Percentiles rank a stretch among this genome's conserved stretches.
Evolutionary conservation across 1,284 basidiomycete genomes (phyloP).

Genomic region (Peniophora sp.): DNA sequence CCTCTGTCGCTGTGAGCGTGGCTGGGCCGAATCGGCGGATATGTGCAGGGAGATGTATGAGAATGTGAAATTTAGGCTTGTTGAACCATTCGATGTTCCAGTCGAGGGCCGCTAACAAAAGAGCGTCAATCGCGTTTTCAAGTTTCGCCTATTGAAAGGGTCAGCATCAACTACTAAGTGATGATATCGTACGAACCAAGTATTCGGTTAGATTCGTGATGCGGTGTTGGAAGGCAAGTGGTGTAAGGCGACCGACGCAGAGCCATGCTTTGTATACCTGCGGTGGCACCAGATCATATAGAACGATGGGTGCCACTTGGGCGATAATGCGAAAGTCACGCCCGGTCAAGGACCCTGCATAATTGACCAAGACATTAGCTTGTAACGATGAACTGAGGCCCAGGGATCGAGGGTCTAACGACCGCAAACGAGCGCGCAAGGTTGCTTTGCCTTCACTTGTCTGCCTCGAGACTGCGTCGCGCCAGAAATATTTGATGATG

Average conservation of each 20-base stretch:
- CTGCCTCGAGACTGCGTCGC: constrained; percentile 19
- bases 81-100: no score
- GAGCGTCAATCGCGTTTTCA: no score
- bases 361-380: constrained; percentile 20
- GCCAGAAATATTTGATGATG: constrained; percentile 30
- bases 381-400: constrained; percentile 11
- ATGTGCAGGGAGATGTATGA: no score
- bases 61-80: no score
- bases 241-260: constrained; percentile 14
- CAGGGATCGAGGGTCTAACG: constrained; percentile 18
- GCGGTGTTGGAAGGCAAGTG: constrained; percentile 20
- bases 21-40: no score
- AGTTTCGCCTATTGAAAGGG: no score
- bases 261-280: constrained; percentile 16
- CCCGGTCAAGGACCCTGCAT: constrained; percentile 21
- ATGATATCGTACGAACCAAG: no score
- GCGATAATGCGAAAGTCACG: constrained; percentile 20
- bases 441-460: constrained; percentile 10
- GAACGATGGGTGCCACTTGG: constrained; percentile 21
- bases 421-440: constrained; percentile 15
- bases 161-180: no score
- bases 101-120: no score
- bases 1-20: no score
- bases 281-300: constrained; percentile 17
- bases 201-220: constrained; percentile 16